Evolutionary conservation across 768 basidiomycete species (phyloP), one percentile per base, ranked within the genome.

Genomic region (Melanogaster broomeanus): DNA sequence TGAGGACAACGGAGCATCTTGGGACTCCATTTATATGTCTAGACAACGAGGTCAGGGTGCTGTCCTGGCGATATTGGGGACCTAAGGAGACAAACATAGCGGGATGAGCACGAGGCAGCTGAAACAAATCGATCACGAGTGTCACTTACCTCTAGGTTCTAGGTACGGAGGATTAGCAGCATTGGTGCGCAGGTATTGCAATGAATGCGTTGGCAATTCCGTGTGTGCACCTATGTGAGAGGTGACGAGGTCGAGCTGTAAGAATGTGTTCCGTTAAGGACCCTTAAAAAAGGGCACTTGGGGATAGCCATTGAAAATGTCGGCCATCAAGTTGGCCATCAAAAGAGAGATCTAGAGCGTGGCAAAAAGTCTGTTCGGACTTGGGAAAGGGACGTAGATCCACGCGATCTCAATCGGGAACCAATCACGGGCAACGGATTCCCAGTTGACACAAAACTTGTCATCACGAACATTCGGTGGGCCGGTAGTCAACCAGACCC

Each of bases 41-140:
- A 47, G 63, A 64, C 64, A 75, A 77, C 68, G 76, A 76, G 76
- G 75, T 65, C 62, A 61, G 59, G 63, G 67, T 69, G 67, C 61
- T 64, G 54, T 62, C 46, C 52, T 42, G 50, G 44, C 43, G 51
- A 61, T 59, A 56, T 57, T 56, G 52, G 63, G 51, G 55, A 49
- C 60, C 58, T 41, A 59, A 55, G 45, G 51, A 57, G 55, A 58
- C 63, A 57, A 63, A 61, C 51, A 62, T 47, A 61, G 61, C 58
- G 56, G 60, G 48, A 63, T 56, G 54, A 54, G 65, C 74, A 77
- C 69, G 74, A 72, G 74, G 74, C 63, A 31, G 12, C 31, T 12
- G 31, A 31, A 11, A 38, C 31, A 57, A 59, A 37, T 39, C 60
- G 60, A 64, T 62, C 57, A 45, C 48, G 56, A 45, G 38, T 49